Evolutionary conservation across 345 rosid genomes (phyloP).

Genomic region (Pistacia vera): DNA sequence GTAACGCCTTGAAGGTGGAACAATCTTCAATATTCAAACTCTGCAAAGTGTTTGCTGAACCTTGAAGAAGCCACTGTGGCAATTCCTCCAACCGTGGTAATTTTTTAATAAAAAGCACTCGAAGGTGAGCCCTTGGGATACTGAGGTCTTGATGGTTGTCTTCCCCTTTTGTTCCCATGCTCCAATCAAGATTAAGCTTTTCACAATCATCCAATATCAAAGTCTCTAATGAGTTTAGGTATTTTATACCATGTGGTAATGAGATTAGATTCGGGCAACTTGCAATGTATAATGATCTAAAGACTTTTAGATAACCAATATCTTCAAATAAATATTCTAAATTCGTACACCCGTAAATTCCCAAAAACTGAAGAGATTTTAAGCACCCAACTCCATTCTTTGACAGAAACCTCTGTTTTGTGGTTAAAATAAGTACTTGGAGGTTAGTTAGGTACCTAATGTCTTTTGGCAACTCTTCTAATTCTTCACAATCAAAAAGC

Average conservation of each 20-base stretch:
- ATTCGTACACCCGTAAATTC: too few species aligned
- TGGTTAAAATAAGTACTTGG: too few species aligned
- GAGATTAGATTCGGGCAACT: constrained; percentile 16
- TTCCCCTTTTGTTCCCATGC: too few species aligned
- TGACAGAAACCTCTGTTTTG: too few species aligned
- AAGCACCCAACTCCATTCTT: too few species aligned
- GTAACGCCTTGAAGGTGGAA: constrained; percentile 20
- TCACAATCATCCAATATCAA: constrained; percentile 25
- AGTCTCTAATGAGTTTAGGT: constrained; percentile 19
- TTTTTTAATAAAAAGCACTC: not conserved
- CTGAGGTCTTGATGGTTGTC: not conserved
- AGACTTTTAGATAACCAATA: constrained; percentile 6
- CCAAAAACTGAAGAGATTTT: too few species aligned
- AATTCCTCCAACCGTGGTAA: constrained; percentile 22
- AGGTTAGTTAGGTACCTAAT: too few species aligned
- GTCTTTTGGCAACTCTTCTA: too few species aligned
- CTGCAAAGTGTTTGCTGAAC: constrained; percentile 14
- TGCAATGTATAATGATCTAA: not conserved
- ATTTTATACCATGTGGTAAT: constrained; percentile 21
- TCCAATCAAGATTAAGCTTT: constrained; percentile 15
- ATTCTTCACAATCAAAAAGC: too few species aligned
- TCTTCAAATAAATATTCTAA: too few species aligned
- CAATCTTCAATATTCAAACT: not conserved
- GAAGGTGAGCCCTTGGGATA: constrained; percentile 14
- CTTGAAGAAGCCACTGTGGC: constrained; percentile 32